phyloP scores from a whole-genome alignment of 1,284 basidiomycete species.

The Porodaedalea pini region DNA sequence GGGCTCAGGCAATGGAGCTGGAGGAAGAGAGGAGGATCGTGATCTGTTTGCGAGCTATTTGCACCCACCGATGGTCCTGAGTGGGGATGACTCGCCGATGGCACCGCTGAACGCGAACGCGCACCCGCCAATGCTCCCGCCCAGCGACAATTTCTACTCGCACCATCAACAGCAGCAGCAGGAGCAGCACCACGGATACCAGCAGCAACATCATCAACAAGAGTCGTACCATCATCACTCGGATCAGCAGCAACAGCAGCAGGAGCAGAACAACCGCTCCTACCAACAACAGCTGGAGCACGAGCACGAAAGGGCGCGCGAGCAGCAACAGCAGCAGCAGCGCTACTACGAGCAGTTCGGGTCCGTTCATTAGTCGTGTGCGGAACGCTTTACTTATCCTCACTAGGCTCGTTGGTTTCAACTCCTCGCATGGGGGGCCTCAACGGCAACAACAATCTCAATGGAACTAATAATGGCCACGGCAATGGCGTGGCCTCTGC shows the following conservation, averaged over 20 bases:
- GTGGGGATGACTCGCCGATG: slow-evolving; percentile 31
- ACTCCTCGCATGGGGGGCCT: neutral
- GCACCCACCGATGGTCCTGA: slow-evolving; percentile 53
- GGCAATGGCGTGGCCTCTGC: neutral
- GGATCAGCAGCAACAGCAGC: slow-evolving; percentile 26
- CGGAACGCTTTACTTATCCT: slow-evolving; percentile 10
- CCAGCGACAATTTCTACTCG: slow-evolving; percentile 27
- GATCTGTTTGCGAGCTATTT: slow-evolving; percentile 51
- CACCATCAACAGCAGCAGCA: neutral
- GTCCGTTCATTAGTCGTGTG: slow-evolving; percentile 16
- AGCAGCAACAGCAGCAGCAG: slow-evolving; percentile 19
- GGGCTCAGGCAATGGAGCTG: slow-evolving; percentile 34
- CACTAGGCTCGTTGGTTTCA: slow-evolving; percentile 7
- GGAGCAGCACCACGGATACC: neutral
- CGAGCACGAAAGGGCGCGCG: neutral
- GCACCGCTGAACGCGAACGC: slow-evolving; percentile 35
- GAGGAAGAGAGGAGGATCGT: slow-evolving; percentile 40
- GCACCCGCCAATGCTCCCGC: slow-evolving; percentile 38
- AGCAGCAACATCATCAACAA: neutral
- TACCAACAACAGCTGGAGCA: neutral
- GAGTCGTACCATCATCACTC: slow-evolving; percentile 28
- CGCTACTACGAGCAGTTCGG: slow-evolving; percentile 19
- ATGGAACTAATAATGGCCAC: too few relatives aligned
- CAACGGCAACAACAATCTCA: too few relatives aligned
- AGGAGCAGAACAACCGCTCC: neutral